Evolutionary conservation across 1,284 basidiomycete species (phyloP), one percentile per base, ranked within the genome.

Genomic region (Stygiomarasmius scandens): DNA sequence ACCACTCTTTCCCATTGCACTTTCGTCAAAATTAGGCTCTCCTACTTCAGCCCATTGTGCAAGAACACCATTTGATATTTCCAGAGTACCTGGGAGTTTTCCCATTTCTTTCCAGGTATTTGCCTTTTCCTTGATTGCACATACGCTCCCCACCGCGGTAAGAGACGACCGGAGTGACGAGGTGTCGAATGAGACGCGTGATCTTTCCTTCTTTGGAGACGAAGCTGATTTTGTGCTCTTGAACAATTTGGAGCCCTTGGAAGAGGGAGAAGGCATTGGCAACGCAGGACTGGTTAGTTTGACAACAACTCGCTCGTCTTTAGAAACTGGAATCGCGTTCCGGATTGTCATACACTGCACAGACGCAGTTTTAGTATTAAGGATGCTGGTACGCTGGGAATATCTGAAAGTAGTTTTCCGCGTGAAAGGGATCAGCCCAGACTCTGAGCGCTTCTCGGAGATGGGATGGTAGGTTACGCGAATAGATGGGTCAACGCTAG

Each of bases 281-380:
- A 76, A 63, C 2, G 67, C 58, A 2, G 75, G 75, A 32, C 45
- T 67, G 54, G 71, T 38, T 20, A 75, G 58, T 45, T 72, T 72
- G 22, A 77, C 71, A 0, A 54, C 60, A 54, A 77, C 69, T 29
- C 63, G 61, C 12, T 65, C 49, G 54, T 74, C 68, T 54, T 73
- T 66, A 11, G 74, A 74, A 0, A 74, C 64, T 5, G 75, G 76
- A 22, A 76, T 65, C 19, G 71, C 68, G 38, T 76, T 74, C 22
- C 70, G 36, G 52, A 76, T 61, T 53, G 68, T 71, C 51, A 77
- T 58, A 19, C 59, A 60, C 24, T 65, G 56, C 50, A 73, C 52
- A 1, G 63, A 19, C 3, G 49, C 32, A 4, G 49, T 48, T 32
- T 61, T 58, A 11, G 56, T 47, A 6, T 59, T 59, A 11, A 45